A percentile compares a stretch with the other conserved stretches of the same genome.
These are phyloP conservation scores for Cryptococcus neoformans DNA, from an alignment of 1,284 basidiomycete species.

Conservation along the genomic window DNA sequence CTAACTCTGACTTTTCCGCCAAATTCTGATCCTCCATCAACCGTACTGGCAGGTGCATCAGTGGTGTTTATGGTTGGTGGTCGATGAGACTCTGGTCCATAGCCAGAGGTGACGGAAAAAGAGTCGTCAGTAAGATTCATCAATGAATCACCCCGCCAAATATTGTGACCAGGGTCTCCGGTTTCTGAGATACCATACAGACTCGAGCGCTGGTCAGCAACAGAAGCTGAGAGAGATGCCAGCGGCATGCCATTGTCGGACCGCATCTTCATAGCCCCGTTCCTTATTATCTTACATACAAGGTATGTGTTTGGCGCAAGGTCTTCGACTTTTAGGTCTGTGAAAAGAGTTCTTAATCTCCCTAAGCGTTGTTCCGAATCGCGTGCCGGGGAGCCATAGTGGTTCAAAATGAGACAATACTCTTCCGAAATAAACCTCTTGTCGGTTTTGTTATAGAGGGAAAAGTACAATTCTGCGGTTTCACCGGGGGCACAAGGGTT, in stretches of 20 bases:
- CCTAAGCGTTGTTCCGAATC: conserved; percentile 56
- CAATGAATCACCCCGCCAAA: conserved; percentile 15
- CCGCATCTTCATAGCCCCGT: conserved; percentile 73
- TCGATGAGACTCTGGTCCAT: conserved; percentile 24
- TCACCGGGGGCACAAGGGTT: conserved; percentile 85
- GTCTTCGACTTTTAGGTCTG: conserved; percentile 80
- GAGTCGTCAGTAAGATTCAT: conserved; percentile 42
- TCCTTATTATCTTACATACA: conserved; percentile 86
- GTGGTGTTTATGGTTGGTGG: conserved; percentile 24
- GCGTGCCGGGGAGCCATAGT: conserved; percentile 79
- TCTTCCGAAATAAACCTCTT: conserved; percentile 89
- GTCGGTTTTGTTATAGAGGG: conserved; percentile 81
- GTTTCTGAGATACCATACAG: conserved; percentile 14
- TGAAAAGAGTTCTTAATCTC: conserved; percentile 80
- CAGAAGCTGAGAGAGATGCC: too few relatives aligned
- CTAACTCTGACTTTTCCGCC: conserved; percentile 55
- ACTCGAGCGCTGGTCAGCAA: conserved; percentile 8
- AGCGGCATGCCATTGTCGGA: background rate
- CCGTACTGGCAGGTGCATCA: conserved; percentile 1
- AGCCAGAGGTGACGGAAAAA: conserved; percentile 41
- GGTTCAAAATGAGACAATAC: conserved; percentile 83
- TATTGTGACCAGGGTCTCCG: background rate
- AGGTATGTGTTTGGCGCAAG: conserved; percentile 78
- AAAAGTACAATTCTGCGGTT: conserved; percentile 89
- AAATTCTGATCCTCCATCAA: conserved; percentile 1